phyloP scores from a whole-genome alignment of 2,329 filamentous ascomycete species.

The Decorospora gaudefroyi region DNA sequence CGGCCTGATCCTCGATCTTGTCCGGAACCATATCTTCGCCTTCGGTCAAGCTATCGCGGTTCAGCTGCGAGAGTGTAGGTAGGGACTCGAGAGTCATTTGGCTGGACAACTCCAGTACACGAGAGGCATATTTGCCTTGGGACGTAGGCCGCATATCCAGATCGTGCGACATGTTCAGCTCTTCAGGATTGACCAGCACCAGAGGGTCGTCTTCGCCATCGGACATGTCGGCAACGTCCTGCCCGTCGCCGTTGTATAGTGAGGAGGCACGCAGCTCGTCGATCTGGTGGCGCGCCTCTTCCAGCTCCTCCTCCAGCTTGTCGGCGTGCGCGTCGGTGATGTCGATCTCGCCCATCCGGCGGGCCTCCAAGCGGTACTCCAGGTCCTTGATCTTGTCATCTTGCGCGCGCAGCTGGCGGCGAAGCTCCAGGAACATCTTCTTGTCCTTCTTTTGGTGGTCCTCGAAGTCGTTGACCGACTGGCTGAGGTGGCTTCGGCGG shows the following conservation, averaged over 20 bases:
- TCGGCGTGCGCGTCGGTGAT: slow-evolving; percentile 44
- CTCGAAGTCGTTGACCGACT: slow-evolving; percentile 49
- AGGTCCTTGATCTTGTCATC: slow-evolving; percentile 47
- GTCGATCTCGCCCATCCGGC: slow-evolving; percentile 47
- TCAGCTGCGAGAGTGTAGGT: slow-evolving; percentile 30
- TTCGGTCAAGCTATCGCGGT: slow-evolving; percentile 33
- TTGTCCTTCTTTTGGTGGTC: slow-evolving; percentile 46
- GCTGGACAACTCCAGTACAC: slow-evolving; percentile 35
- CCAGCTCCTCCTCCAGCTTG: slow-evolving; percentile 42
- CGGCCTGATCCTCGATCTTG: slow-evolving; percentile 44
- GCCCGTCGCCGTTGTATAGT: slow-evolving; percentile 36
- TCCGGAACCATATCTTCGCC: slow-evolving; percentile 27
- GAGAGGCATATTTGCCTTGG: slow-evolving; percentile 37
- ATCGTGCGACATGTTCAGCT: slow-evolving; percentile 40
- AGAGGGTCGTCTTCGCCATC: slow-evolving; percentile 40
- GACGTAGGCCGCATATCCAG: slow-evolving; percentile 33
- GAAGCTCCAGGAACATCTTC: slow-evolving; percentile 46
- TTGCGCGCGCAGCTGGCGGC: slow-evolving; percentile 44
- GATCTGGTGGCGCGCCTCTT: slow-evolving; percentile 44
- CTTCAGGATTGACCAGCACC: slow-evolving; percentile 42
- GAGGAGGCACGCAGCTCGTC: slow-evolving; percentile 42
- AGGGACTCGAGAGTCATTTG: slow-evolving; percentile 39
- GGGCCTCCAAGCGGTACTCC: slow-evolving; percentile 44
- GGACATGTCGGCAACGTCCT: slow-evolving; percentile 28
- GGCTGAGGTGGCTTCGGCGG: slow-evolving; percentile 49